Conservation (phyloP, 176 grass and related monocot genomes). For the Bromus sterilis region DNA sequence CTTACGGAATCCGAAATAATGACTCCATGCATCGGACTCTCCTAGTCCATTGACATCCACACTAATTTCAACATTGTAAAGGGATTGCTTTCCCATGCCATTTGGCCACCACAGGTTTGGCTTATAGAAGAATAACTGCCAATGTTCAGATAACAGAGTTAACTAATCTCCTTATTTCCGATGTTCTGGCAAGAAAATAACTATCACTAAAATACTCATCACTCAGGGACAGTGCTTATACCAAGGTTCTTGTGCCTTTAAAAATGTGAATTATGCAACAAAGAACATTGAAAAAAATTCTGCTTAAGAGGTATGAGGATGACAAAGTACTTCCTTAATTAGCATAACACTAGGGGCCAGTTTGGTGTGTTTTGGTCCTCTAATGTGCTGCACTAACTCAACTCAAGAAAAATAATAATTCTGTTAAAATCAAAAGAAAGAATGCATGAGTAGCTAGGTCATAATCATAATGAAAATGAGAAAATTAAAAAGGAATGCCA, state of each 20-base stretch:
- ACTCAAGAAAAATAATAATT: background rate
- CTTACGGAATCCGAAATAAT: constrained; percentile 83
- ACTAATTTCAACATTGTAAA: constrained; percentile 79
- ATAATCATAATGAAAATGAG: background rate
- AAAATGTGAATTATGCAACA: background rate
- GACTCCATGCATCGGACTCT: constrained; percentile 80
- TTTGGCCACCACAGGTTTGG: constrained; percentile 99
- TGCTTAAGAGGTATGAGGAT: background rate
- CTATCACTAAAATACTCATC: background rate
- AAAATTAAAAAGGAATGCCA: constrained; percentile 10
- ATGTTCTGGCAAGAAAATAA: background rate
- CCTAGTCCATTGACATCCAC: constrained; percentile 85
- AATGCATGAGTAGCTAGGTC: background rate
- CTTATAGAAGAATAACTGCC: constrained; percentile 95
- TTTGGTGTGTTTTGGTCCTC: background rate
- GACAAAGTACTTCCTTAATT: background rate
- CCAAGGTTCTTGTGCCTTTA: background rate
- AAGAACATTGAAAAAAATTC: constrained; percentile 11
- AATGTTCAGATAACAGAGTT: constrained; percentile 5
- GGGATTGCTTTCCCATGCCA: constrained; percentile 83
- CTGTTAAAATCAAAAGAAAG: background rate
- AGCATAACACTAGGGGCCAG: background rate
- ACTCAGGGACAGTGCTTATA: background rate
- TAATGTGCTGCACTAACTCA: background rate
- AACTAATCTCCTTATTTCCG: background rate